Base-by-base conservation (phyloP, 495 filamentous ascomycete species). In the Podospora didyma region DNA sequence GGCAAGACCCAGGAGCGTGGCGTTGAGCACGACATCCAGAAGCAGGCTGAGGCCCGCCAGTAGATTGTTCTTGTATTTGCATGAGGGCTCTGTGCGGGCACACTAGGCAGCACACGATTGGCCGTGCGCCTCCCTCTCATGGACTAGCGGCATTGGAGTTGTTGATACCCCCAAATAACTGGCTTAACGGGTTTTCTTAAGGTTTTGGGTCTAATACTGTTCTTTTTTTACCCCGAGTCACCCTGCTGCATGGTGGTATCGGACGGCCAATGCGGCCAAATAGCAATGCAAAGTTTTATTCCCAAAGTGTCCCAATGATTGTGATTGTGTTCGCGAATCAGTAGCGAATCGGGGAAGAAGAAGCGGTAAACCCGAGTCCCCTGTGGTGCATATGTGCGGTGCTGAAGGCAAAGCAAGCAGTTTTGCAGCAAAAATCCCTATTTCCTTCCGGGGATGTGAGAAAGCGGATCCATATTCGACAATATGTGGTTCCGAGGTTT, bases 1-100 rank as follows among this genome's bases (percentile, higher is more conserved):
- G 93, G 92, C 34, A 97, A 96, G 83, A 91, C 88, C 22, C 76
- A 81, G 66, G 87, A 96, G 78, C 79, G 92, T 12, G 87, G 92
- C 51, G 92, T 86, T 11, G 92, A 96, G 82, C 72, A 75, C 22
- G 92, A 96, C 68, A 82, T 96, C 54, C 70, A 84, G 62, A 92
- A 90, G 82, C 80, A 87, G 75, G 74, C 73, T 1, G 75, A 78
- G 57, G 75, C 73, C 6, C 69, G 70, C 52, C 46, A 67, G 63
- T 58, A 58, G 46, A 46, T 46, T 37, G 45, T 20, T 17, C 26
- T 51, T 20, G 2, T n/a, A n/a, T n/a, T 20, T 51, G 20, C 20
- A 41, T 50, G 20, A 23, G n/a, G 5, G 14, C 9, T 16, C 12
- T 16, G 39, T 7, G 14, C 12, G 12, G 39, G n/a, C n/a, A n/a